Evolutionary conservation across 163 green algal genomes (phyloP).

Genomic region (Chlamydomonas reinhardtii): DNA sequence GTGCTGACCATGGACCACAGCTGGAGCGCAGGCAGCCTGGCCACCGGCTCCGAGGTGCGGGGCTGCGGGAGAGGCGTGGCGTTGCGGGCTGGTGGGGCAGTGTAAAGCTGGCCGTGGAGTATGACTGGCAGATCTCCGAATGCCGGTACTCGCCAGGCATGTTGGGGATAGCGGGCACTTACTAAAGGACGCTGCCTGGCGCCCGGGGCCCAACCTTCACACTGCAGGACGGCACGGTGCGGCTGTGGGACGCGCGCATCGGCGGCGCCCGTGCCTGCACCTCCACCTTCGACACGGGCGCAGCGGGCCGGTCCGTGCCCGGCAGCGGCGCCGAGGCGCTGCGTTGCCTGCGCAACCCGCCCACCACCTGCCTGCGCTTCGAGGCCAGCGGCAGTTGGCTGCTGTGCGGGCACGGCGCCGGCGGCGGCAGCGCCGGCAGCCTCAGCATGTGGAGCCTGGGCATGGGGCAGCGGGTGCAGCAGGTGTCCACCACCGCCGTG

Average conservation of each 20-base stretch:
- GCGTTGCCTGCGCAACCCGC: conserved; percentile 29
- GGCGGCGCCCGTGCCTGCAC: neutral
- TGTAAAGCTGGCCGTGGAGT: too few species aligned
- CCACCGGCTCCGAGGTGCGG: conserved; percentile 38
- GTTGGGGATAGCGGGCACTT: too few species aligned
- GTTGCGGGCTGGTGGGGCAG: too few species aligned
- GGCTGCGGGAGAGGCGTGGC: neutral
- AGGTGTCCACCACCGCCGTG: neutral
- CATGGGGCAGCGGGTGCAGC: conserved; percentile 1
- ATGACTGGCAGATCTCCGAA: too few species aligned
- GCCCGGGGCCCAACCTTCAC: too few species aligned
- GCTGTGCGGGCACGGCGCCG: conserved; percentile 13
- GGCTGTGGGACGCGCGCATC: conserved; percentile 25
- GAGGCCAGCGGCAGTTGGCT: conserved; percentile 39
- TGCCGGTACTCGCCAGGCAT: too few species aligned
- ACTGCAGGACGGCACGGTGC: conserved; percentile 39
- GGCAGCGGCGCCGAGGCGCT: conserved; percentile 22
- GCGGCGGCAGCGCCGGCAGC: neutral
- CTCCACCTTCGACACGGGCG: neutral
- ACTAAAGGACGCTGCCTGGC: too few species aligned
- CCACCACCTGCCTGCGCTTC: conserved; percentile 38
- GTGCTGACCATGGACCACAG: conserved; percentile 40
- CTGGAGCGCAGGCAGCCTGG: neutral
- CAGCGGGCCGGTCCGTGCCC: conserved; percentile 1
- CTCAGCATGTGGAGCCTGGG: conserved; percentile 37